Base-by-base conservation (phyloP, 2,329 filamentous ascomycete species). In the Neopestalotiopsis sp. region DNA sequence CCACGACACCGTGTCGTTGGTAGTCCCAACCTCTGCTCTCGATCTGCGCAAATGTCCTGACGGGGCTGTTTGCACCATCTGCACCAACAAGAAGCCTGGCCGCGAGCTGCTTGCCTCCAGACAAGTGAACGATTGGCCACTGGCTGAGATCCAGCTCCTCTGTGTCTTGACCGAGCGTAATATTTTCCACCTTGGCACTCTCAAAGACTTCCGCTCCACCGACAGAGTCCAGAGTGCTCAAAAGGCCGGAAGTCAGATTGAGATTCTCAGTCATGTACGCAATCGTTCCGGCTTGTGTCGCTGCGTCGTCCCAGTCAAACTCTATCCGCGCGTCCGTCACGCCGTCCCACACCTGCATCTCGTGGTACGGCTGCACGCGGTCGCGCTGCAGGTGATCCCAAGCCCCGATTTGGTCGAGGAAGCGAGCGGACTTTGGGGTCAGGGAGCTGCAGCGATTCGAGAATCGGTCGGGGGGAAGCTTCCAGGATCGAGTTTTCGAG, bases 311-410 rank as follows among this genome's bases (percentile, higher is more conserved):
- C 91, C 91, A 93, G 81, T 96, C 93, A 80, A 99, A 99, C 74
- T 94, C 92, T 78, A 99, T 96, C 74, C 91, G 89, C 45, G 94
- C 93, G 69, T 90, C 94, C 56, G 92, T 93, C 68, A 97, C 89
- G 71, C 95, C 97, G 79, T 99, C 96, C 96, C 97, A 99, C 40
- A 98, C 96, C 79, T 97, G 92, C 96, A 99, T 99, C 75, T 95
- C 93, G 69, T 97, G 91, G 80, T 98, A 99, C 0, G 91, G 88
- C 82, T 98, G 95, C 42, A 96, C 89, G 40, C 96, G 90, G 5
- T 89, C 84, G 57, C 85, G 83, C 73, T 93, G 87, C 70, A 98
- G 84, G 77, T 97, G 90, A 6, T 85, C 78, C 96, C 95, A 98
- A 64, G 92, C 94, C 45, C 95, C 96, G 70, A 97, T 96, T 4